Base-by-base conservation (phyloP, 805 yeast species). In the Sugiyamaella smithiae region DNA sequence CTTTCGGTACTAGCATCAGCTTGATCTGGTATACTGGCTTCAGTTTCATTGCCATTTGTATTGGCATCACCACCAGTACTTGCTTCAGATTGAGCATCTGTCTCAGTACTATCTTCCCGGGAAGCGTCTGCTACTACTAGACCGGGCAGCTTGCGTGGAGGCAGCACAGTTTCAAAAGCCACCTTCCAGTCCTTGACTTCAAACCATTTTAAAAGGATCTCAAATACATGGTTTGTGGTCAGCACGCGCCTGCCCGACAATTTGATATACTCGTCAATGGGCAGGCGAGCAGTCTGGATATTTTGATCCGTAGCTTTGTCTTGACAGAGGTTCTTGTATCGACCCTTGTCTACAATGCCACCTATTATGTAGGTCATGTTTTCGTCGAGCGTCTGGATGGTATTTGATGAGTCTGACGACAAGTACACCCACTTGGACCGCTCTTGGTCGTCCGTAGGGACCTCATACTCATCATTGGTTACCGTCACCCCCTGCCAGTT, bases 211-310 rank as follows among this genome's bases (percentile, higher is more conserved):
- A 91, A 74, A 68, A 89, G 72, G 52, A 93, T 68, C 64, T 91
- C 96, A 52, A 87, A 85, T n/a, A 93, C 98, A 64, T 91, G 98
- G 26, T 95, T 85, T 0, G 97, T 90, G 0, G 98, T 95, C 52
- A 93, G 71, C 2, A 91, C 98, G 54, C 81, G 80, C 57, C 98
- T 77, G 1, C 98, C 96, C 52, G 86, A 82, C 45, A 93, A 68
- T 56, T 82, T 78, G 50, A 93, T 85, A 61, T 74, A 88, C 65
- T 88, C 88, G 48, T 83, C 95, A 48, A 91, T 88, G 4, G 99
- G 99, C 45, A 91, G 73, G 60, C 87, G 77, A 20, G 82, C 90
- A 1, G 93, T 86, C 36, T 73, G 65, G 16, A 91, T 72, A 0
- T 90, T 88, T 56, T 86, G 67, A 50, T 73, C 69, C 55, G 81